Percentiles rank a stretch among this genome's conserved stretches.
Evolutionary conservation across 345 rosid species (phyloP).

Genomic region (Gossypium raimondii): DNA sequence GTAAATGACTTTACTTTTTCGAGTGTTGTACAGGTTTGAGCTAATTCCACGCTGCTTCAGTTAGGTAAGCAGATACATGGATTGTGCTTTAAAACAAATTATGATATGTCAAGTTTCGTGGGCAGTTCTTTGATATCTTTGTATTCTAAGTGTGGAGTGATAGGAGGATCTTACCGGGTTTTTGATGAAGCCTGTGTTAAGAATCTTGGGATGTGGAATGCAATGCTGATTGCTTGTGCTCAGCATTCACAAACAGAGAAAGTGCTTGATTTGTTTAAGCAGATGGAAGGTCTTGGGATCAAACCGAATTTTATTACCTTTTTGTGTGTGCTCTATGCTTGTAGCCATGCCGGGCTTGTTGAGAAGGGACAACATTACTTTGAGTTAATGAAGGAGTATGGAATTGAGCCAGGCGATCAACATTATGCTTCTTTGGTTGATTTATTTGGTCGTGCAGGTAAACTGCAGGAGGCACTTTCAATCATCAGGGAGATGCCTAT

Average conservation of each 20-base stretch:
- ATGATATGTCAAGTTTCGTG: slow-evolving; percentile 61
- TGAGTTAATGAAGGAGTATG: slow-evolving; percentile 58
- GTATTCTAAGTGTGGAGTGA: slow-evolving; percentile 72
- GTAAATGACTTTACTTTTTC: slow-evolving; percentile 91
- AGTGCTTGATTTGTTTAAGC: slow-evolving; percentile 52
- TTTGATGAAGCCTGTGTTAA: slow-evolving; percentile 48
- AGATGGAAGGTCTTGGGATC: slow-evolving; percentile 48
- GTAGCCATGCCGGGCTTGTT: slow-evolving; percentile 82
- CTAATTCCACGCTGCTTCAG: slow-evolving; percentile 62
- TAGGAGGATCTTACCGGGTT: slow-evolving; percentile 56
- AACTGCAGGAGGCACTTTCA: slow-evolving; percentile 59
- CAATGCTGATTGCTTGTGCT: slow-evolving; percentile 81
- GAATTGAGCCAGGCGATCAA: slow-evolving; percentile 65
- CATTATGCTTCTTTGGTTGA: slow-evolving; percentile 88
- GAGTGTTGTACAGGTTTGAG: slow-evolving; percentile 70
- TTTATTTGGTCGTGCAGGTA: slow-evolving; percentile 78
- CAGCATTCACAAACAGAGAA: slow-evolving; percentile 54
- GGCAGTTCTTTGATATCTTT: slow-evolving; percentile 77
- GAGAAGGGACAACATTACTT: slow-evolving; percentile 60
- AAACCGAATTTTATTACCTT: slow-evolving; percentile 83
- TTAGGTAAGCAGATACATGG: slow-evolving; percentile 86
- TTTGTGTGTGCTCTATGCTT: slow-evolving; percentile 69
- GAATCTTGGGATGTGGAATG: slow-evolving; percentile 87
- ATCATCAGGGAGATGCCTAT: slow-evolving; percentile 57
- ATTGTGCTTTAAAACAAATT: slow-evolving; percentile 55